Evolutionary conservation across 306 rosid species (phyloP), one percentile per base, ranked within the genome.

Genomic region (Cucurbita ficifolia): DNA sequence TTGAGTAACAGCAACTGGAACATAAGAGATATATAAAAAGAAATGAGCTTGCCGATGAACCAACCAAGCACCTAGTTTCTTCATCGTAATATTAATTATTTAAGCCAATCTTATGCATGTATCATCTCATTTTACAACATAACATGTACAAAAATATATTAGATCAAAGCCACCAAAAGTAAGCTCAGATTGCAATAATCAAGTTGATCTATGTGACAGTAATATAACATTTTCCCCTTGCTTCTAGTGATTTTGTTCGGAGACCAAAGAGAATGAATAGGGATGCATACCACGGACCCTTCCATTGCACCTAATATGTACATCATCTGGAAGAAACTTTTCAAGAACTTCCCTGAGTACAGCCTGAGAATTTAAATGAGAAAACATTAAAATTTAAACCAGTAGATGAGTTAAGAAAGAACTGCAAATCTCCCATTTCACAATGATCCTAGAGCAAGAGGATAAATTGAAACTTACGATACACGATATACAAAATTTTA

Each of bases 1-100:
- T 85, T 90, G 96, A 11, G 97, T 93, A 59, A 90, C 98, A 72
- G 97, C 98, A 81, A 93, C 98, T 93, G 88, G 57, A 62, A 56
- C 73, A 62, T 35, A 18, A 17, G 75, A 38, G 19, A 42, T 39
- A 10, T 36, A 24, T 29, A 29, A 11, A 46, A 40, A 62, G 56
- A 52, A 16, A 62, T 38, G 49, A 62, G 22, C 46, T 62, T 62
- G 48, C 48, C 38, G 69, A 38, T 38, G 22, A 35, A 38, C 48
- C 29, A 36, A 38, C 22, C 22, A n/a, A 3, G 9, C 13, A 62
- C 19, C 24, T 17, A 62, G 49, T 16, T 61, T 7, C 48, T 36
- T 38, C 43, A 60, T 60, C 4, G n/a, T 61, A 16, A 36, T 36
- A 6, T 36, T 5, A 36, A 60, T 16, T 60, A 36, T 60, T 61